Conservation (phyloP, 768 basidiomycete genomes). For the Lactarius trivialis region DNA sequence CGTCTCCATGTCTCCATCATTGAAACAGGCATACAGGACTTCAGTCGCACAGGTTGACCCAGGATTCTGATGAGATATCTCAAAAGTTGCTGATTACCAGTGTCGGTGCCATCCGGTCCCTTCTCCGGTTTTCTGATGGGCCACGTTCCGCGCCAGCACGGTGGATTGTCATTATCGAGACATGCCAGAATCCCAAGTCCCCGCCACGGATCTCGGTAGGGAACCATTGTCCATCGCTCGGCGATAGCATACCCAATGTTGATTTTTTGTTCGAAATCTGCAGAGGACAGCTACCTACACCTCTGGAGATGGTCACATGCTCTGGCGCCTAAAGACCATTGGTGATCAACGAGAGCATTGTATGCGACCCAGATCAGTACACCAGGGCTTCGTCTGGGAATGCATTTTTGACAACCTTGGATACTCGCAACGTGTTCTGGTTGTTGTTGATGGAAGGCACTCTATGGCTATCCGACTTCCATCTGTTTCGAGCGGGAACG, state of each 20-base stretch:
- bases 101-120: not conserved
- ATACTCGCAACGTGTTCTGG: not conserved
- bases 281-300: not conserved
- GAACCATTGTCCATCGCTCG: not conserved
- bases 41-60: not conserved
- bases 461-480: not conserved
- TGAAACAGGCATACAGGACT: not conserved
- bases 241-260: not conserved
- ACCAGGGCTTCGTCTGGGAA: not conserved
- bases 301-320: not conserved
- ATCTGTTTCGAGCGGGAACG: not conserved
- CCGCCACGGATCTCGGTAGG: not conserved
- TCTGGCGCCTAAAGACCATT: not conserved
- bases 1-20: not conserved
- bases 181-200: not conserved
- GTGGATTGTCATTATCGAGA: not conserved
- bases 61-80: not conserved
- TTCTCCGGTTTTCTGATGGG: not conserved
- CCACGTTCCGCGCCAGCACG: not conserved
- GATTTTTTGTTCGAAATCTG: not conserved
- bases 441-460: constrained; percentile 1
- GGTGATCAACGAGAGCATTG: not conserved
- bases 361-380: not conserved
- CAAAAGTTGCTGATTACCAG: not conserved
- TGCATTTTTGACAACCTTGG: not conserved